A percentile compares a stretch with the other conserved stretches of the same genome.
These are phyloP conservation scores for Orbilia ellipsospora DNA, from an alignment of 2,329 filamentous ascomycete genomes.

Conservation along the genomic window DNA sequence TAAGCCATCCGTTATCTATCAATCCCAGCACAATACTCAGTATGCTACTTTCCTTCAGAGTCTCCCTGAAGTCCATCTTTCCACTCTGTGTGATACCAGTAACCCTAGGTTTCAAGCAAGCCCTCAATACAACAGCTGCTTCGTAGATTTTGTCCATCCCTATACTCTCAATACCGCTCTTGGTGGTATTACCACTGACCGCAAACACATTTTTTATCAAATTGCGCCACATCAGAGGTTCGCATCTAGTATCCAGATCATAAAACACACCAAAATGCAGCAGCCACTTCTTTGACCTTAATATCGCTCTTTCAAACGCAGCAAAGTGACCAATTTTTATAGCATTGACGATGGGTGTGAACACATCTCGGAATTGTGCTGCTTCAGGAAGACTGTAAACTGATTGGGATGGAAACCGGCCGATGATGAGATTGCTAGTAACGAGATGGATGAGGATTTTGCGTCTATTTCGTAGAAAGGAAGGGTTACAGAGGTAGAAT, in stretches of 20 bases:
- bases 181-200: conserved; percentile 40
- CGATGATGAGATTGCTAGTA: conserved; percentile 43
- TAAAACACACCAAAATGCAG: conserved; percentile 44
- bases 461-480: conserved; percentile 40
- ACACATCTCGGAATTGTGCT: conserved; percentile 41
- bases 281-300: conserved; percentile 45
- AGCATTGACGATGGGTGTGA: conserved; percentile 34
- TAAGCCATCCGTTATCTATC: conserved; percentile 52
- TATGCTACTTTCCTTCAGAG: conserved; percentile 40
- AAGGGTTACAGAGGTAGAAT: conserved; percentile 47
- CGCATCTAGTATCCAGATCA: conserved; percentile 50
- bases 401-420: conserved; percentile 35
- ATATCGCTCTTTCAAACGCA: conserved; percentile 27
- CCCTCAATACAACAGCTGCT: conserved; percentile 14
- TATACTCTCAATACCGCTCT: conserved; percentile 48
- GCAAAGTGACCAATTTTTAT: conserved; percentile 46
- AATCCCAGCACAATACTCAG: conserved; percentile 46
- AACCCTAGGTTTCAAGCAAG: conserved; percentile 27
- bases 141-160: conserved; percentile 47
- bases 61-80: conserved; percentile 30
- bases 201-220: conserved; percentile 46
- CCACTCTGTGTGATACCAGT: conserved; percentile 22
- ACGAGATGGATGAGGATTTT: conserved; percentile 53
- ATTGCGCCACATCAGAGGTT: conserved; percentile 44
- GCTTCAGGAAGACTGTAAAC: conserved; percentile 45